Evolutionary conservation across 495 filamentous ascomycete genomes (phyloP).

Genomic region (Trichoderma erinaceum): DNA sequence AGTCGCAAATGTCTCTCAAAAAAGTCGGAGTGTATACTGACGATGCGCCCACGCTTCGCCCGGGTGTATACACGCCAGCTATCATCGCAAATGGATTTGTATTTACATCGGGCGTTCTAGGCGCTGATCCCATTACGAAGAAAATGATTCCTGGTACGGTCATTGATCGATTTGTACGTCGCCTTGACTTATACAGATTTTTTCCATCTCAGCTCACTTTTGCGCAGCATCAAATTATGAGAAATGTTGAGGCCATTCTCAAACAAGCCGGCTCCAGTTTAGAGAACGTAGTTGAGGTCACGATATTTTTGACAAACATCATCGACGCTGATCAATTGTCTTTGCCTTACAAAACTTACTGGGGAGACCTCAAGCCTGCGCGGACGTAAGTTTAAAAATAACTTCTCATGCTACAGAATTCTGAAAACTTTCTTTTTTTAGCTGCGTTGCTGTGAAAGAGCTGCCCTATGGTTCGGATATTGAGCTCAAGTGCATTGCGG

Average conservation of each 20-base stretch:
- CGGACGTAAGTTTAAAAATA: background rate
- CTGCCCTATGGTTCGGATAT: background rate
- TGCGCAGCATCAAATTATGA: background rate
- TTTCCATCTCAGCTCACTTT: background rate
- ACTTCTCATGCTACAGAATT: background rate
- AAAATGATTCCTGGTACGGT: background rate
- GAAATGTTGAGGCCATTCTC: background rate
- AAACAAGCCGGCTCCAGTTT: background rate
- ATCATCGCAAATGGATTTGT: background rate
- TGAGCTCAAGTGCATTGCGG: no score
- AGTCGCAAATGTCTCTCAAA: background rate
- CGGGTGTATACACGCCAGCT: background rate
- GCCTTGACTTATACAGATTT: background rate
- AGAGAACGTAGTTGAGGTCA: background rate
- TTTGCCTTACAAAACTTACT: background rate
- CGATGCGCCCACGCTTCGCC: background rate
- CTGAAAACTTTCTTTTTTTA: background rate
- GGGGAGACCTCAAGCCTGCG: background rate
- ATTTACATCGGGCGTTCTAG: background rate
- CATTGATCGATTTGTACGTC: background rate
- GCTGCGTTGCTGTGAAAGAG: background rate
- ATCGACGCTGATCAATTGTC: background rate
- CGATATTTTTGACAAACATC: background rate
- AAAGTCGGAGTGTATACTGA: background rate
- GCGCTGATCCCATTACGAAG: background rate